phyloP scores from a whole-genome alignment of 2,329 filamentous ascomycete species.

The Paecilomyces variotii region DNA sequence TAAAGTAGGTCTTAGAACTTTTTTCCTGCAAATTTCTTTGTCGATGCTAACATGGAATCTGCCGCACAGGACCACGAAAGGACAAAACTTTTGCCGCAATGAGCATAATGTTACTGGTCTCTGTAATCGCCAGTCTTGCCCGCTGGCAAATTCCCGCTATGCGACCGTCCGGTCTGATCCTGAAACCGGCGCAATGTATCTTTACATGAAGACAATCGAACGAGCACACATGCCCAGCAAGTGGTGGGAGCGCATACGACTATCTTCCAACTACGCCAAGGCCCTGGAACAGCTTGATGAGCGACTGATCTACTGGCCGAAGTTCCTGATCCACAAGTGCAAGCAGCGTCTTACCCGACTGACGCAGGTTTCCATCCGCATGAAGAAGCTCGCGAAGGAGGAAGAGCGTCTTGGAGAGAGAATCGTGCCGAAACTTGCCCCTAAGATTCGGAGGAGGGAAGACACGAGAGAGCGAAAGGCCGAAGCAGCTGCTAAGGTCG shows the following conservation, averaged over 20 bases:
- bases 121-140: conserved; percentile 81
- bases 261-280: conserved; percentile 83
- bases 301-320: conserved; percentile 84
- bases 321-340: conserved; percentile 87
- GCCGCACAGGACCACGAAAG: conserved; percentile 61
- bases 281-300: conserved; percentile 83
- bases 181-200: conserved; percentile 72
- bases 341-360: conserved; percentile 91
- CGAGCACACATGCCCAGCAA: conserved; percentile 80
- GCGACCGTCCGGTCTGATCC: conserved; percentile 83
- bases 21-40: conserved; percentile 5
- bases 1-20: conserved; percentile 56
- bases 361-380: conserved; percentile 79
- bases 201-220: conserved; percentile 95
- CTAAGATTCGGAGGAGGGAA: conserved; percentile 75
- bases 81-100: conserved; percentile 91
- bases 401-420: conserved; percentile 83
- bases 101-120: conserved; percentile 81
- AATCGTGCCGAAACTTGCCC: conserved; percentile 79
- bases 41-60: conserved; percentile 4
- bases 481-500: conserved; percentile 81
- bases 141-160: conserved; percentile 84
- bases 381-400: conserved; percentile 73
- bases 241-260: conserved; percentile 87
- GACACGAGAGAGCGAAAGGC: conserved; percentile 68